phyloP scores from a whole-genome alignment of 2,329 filamentous ascomycete genomes.

The Aspergillus sp. region DNA sequence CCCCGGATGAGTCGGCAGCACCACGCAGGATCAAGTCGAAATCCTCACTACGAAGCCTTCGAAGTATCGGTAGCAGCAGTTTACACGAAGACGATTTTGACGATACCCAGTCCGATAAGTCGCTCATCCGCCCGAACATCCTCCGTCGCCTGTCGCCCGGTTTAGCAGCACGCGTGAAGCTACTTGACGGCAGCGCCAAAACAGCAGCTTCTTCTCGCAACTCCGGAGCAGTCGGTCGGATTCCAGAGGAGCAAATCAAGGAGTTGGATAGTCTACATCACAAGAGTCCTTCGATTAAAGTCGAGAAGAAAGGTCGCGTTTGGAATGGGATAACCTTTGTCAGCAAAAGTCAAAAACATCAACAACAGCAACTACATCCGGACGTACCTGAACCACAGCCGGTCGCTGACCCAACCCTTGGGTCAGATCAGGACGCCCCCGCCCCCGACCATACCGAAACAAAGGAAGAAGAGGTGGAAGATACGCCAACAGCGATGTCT shows the following conservation, averaged over 20 bases:
- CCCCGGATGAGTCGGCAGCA: constrained; percentile 25
- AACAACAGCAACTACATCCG: constrained; percentile 18
- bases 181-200: constrained; percentile 40
- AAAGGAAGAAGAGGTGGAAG: constrained; percentile 9
- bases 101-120: constrained; percentile 27
- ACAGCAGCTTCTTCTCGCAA: constrained; percentile 22
- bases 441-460: not conserved
- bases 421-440: constrained; percentile 6
- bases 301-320: constrained; percentile 38
- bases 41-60: constrained; percentile 36
- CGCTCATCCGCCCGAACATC: constrained; percentile 33
- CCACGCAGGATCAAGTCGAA: constrained; percentile 38
- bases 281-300: constrained; percentile 36
- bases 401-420: constrained; percentile 1
- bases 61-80: constrained; percentile 36
- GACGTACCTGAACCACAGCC: constrained; percentile 21
- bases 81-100: constrained; percentile 30
- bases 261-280: constrained; percentile 41
- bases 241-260: constrained; percentile 42
- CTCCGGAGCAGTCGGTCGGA: constrained; percentile 36
- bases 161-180: constrained; percentile 43
- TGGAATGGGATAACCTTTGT: constrained; percentile 32
- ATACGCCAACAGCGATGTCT: constrained; percentile 27
- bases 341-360: constrained; percentile 2
- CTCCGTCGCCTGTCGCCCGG: constrained; percentile 45